Base-by-base conservation (phyloP, 2,329 filamentous ascomycete species). In the Pyrenochaeta sp. region DNA sequence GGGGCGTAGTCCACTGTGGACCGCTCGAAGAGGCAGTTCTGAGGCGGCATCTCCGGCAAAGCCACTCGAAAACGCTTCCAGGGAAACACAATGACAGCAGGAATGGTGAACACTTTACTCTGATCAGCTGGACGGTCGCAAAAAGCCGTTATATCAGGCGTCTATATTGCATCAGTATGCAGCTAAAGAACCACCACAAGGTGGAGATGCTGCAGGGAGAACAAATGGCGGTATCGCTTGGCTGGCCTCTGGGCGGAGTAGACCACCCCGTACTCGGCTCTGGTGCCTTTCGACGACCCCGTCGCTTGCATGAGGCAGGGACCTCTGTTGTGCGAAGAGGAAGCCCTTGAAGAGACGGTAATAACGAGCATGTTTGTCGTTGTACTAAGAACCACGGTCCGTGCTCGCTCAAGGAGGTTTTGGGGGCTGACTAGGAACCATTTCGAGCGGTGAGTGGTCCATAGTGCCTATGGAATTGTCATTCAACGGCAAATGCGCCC, bases 41-140 rank as follows among this genome's bases (percentile, higher is more conserved):
- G 36, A 45, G 30, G 41, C 32, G 34, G 24, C 36, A 34, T 27
- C 22, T 44, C 24, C 37, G 35, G 23, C 15, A 26, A 41, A 36
- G 43, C 36, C 42, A 36, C 44, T 42, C 46, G n/a, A 48, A 51
- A 45, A 23, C 48, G 36, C 40, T 48, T 45, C 37, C 17, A 19
- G 20, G 28, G 38, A 18, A 44, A 19, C 35, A 31, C 22, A 34
- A 28, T 40, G 37, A 41, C 38, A 32, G 49, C 46, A 44, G 37
- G 23, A 48, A 47, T 48, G 24, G 37, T 35, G 21, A 44, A 44
- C 39, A 38, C 36, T 38, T 27, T 35, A 27, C 28, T 26, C 18
- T 41, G 41, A 41, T 48, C 47, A 51, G 36, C 36, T 37, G 34
- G 32, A 41, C 39, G 22, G 15, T 19, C 20, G n/a, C 14, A 11